Conservation (phyloP, 2,329 filamentous ascomycete species). For the Sarocladium kiliense region DNA sequence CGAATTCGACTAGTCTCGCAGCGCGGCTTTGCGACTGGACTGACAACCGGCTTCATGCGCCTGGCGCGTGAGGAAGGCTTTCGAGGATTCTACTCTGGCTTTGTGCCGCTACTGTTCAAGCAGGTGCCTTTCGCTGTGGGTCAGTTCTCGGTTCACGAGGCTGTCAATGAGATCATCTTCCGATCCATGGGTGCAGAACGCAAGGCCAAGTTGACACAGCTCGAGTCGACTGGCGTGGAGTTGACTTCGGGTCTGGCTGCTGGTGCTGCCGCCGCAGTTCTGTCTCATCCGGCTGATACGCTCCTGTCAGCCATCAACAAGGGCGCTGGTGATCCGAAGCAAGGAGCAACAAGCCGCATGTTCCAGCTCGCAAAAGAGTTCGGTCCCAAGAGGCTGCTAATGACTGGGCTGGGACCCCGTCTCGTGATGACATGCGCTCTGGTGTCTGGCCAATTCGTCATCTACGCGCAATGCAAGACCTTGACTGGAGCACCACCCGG, state of each 20-base stretch:
- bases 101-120: conserved; percentile 81
- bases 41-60: conserved; percentile 67
- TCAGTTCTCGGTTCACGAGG: conserved; percentile 93
- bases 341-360: conserved; percentile 45
- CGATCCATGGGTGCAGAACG: conserved; percentile 56
- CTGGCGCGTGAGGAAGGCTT: conserved; percentile 72
- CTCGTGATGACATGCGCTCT: conserved; percentile 49
- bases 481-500: conserved; percentile 45
- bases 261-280: conserved; percentile 80
- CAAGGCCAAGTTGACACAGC: conserved; percentile 64
- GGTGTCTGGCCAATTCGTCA: conserved; percentile 49
- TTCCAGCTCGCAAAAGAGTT: conserved; percentile 47
- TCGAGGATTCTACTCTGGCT: conserved; percentile 84
- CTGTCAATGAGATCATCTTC: conserved; percentile 74
- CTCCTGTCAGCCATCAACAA: conserved; percentile 52
- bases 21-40: conserved; percentile 68
- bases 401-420: conserved; percentile 44
- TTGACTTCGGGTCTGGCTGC: conserved; percentile 81
- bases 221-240: conserved; percentile 77
- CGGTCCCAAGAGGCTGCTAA: conserved; percentile 40
- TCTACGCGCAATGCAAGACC: conserved; percentile 50
- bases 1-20: conserved; percentile 75
- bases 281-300: conserved; percentile 83
- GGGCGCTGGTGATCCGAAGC: conserved; percentile 42
- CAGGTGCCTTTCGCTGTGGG: conserved; percentile 91